Base-by-base conservation (phyloP, 176 grass and related monocot species). In the Oryza glaberrima region DNA sequence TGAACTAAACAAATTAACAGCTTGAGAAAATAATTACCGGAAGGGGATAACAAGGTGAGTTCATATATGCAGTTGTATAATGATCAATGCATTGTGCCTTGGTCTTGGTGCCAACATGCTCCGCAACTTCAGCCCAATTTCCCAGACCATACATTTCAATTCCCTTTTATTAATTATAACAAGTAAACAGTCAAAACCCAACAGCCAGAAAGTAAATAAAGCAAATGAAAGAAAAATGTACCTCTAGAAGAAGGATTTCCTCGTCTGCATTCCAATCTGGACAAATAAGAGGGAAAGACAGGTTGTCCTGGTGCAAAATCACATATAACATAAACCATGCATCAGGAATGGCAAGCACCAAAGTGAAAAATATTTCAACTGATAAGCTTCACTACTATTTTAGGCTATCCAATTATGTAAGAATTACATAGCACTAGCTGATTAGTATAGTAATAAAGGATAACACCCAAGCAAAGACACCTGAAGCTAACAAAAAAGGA, bases 141-240 rank as follows among this genome's bases (percentile, higher is more conserved):
- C 96, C 96, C 61, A 99, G 75, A 72, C 96, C 93, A 89, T 99
- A 99, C 93, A 99, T 99, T 84, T 99, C 96, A 83, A 99, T 99
- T 76, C 96, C 96, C 96, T 99, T 69, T 34, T 82, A 94, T 79
- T 79, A 80, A 68, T 60, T 72, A 69, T 66, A 69, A 86, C 6
- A 28, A 28, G 26, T 52, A 90, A 84, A 69, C 22, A 81, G 82
- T 66, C 25, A 47, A 75, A 87, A 82, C 48, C 67, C 2, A 69
- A 64, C 52, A 36, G 0, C 19, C 23, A 67, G 41, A 51, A 78
- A 74, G 14, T 74, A 58, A 72, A 72, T 72, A 32, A 10, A 82
- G 23, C 40, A 80, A 65, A 87, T 8, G 16, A 47, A 72, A 23
- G 32, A 2, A 12, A 16, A 45, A 41, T 67, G 13, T 91, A 99